A percentile compares a stretch with the other conserved stretches of the same genome.
These are phyloP conservation scores for Lignosus rhinocerotis DNA, from an alignment of 1,284 basidiomycete genomes.

Conservation along the genomic window DNA sequence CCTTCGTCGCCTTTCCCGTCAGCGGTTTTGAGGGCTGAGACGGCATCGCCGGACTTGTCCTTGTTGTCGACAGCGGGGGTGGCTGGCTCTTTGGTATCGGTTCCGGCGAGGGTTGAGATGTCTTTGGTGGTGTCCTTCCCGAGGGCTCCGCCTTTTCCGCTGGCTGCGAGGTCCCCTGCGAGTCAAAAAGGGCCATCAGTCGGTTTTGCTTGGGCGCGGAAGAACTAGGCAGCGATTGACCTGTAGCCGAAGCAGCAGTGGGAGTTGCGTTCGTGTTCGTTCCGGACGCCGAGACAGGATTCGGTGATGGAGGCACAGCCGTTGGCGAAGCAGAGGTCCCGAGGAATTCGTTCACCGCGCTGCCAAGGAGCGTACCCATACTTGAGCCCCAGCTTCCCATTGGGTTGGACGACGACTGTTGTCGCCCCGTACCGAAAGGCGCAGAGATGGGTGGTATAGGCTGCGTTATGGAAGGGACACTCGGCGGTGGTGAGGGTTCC, in stretches of 20 bases:
- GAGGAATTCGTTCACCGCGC: constrained; percentile 17
- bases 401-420: constrained; percentile 2
- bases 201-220: constrained; percentile 22
- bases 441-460: constrained; percentile 9
- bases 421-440: neutral
- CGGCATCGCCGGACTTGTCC: constrained; percentile 4
- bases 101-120: constrained; percentile 14
- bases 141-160: constrained; percentile 15
- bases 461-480: constrained; percentile 14
- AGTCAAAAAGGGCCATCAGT: constrained; percentile 28
- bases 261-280: constrained; percentile 8
- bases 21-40: constrained; percentile 12
- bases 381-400: constrained; percentile 13
- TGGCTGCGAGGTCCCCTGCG: constrained; percentile 24
- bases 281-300: constrained; percentile 1
- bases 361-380: constrained; percentile 17
- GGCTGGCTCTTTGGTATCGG: constrained; percentile 17
- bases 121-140: constrained; percentile 13
- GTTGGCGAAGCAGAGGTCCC: constrained; percentile 17
- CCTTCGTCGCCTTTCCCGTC: constrained; percentile 21
- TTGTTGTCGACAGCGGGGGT: constrained; percentile 14
- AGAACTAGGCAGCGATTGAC: constrained; percentile 25
- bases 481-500: neutral
- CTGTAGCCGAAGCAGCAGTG: constrained; percentile 18
- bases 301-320: constrained; percentile 11